Evolutionary conservation across 2,329 filamentous ascomycete genomes (phyloP), one percentile per base, ranked within the genome.

Genomic region (Pseudocercospora vitis): DNA sequence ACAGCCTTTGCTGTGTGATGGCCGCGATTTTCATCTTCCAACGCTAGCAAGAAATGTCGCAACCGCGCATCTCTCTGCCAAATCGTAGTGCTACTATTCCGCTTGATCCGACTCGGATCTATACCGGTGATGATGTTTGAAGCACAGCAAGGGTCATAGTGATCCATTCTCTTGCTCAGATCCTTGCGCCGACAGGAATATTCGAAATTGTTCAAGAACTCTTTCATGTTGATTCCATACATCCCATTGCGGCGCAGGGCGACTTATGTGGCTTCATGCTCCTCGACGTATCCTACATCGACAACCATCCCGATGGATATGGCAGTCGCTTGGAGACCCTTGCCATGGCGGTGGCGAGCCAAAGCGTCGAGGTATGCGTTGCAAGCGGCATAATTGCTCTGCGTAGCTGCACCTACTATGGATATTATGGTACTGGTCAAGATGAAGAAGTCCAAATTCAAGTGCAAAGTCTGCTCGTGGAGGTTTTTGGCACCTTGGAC

Each of bases 341-440:
- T 7, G 33, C 31, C 23, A 18, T 31, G 44, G 12, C 44, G 28
- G 7, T 47, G 44, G 8, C 44, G 24, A 31, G 44, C 44, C 2
- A 47, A 26, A 18, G 21, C 16, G n/a, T 47, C 29, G 23, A 47
- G 24, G 26, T 47, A 47, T 16, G 24, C 44, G 26, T 47, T 47
- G 9, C 23, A 23, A 12, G 44, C 44, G 19, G 44, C 44, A 19
- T 47, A 47, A 12, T 47, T 47, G 44, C 24, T 29, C 21, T 47
- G 44, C 31, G 24, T 31, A 26, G 44, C 24, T 9, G 24, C 29
- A 7, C 44, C 44, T 18, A 47, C 29, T 3, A 47, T 26, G 9
- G 33, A 37, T 18, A 37, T 14, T 6, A 37, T 37, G 7, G 33
- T 37, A 37, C 33, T 37, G 1, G 33, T 37, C 14, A 37, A 18